Percentiles rank a stretch among this genome's conserved stretches.
These are phyloP conservation scores for Blastocystis sp. DNA, from an alignment of 352 stramenopile genomes.

Conservation along the genomic window DNA sequence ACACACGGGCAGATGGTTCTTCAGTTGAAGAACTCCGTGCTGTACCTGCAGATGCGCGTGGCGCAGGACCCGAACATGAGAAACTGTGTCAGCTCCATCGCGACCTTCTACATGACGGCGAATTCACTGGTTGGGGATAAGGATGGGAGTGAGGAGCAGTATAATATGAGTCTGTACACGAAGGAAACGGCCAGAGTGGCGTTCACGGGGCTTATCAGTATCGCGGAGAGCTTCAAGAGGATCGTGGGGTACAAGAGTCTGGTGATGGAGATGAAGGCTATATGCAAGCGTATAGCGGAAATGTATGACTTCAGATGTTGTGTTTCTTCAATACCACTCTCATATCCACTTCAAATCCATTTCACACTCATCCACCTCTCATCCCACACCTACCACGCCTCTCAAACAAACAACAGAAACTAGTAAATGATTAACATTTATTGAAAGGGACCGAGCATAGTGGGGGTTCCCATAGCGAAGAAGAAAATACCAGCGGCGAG, in stretches of 20 bases:
- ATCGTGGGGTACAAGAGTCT: neutral
- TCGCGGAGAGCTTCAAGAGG: neutral
- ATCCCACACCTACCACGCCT: neutral
- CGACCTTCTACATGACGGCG: neutral
- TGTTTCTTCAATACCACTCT: neutral
- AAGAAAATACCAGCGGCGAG: constrained; percentile 70
- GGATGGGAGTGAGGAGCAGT: neutral
- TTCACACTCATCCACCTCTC: neutral
- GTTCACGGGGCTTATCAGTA: neutral
- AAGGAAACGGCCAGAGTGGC: neutral
- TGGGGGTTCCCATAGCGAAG: constrained; percentile 67
- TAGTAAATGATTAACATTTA: constrained; percentile 63
- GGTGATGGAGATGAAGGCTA: neutral
- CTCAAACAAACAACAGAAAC: neutral
- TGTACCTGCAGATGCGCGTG: neutral
- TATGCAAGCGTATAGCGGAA: neutral
- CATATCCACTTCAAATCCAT: neutral
- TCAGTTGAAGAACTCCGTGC: constrained; percentile 34
- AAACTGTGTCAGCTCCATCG: neutral
- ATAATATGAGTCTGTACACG: neutral
- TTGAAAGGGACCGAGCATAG: constrained; percentile 56
- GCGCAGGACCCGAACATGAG: neutral
- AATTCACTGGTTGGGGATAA: neutral
- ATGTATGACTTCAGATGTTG: neutral
- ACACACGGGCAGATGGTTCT: neutral